These are phyloP conservation scores for Theobroma cacao DNA, from an alignment of 345 rosid species.

Conservation along the genomic window DNA sequence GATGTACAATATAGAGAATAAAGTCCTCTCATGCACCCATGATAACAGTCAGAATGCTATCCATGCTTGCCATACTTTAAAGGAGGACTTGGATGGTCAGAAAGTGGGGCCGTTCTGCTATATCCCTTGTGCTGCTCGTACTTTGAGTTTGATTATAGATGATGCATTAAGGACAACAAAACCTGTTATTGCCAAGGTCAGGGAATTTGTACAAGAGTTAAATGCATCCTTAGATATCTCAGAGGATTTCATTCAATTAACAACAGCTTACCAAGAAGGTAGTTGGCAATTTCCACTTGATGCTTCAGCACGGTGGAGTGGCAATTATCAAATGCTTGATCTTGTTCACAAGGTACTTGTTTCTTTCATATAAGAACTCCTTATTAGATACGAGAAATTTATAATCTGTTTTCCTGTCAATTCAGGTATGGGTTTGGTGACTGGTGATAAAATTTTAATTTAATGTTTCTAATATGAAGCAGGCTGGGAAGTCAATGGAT, in stretches of 20 bases:
- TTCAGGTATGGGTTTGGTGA: not conserved
- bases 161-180: constrained; percentile 75
- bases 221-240: constrained; percentile 61
- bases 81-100: constrained; percentile 71
- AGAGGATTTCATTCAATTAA: constrained; percentile 59
- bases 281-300: constrained; percentile 85
- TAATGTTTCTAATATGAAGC: constrained; percentile 20
- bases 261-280: constrained; percentile 81
- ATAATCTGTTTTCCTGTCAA: not conserved
- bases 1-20: constrained; percentile 66
- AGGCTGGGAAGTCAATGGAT: constrained; percentile 86
- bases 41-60: constrained; percentile 78
- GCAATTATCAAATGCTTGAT: constrained; percentile 90
- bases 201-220: constrained; percentile 74
- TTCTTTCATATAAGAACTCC: constrained; percentile 10
- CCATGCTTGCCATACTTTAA: constrained; percentile 77
- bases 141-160: constrained; percentile 69
- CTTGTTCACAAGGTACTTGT: constrained; percentile 64
- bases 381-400: not conserved
- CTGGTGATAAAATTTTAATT: constrained; percentile 13
- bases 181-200: constrained; percentile 65
- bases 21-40: constrained; percentile 79
- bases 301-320: constrained; percentile 83
- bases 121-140: constrained; percentile 89
- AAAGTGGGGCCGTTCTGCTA: constrained; percentile 77